These are phyloP conservation scores for Microbotryum lychnidis-dioicae DNA, from an alignment of 1,284 basidiomycete genomes.

Conservation along the genomic window DNA sequence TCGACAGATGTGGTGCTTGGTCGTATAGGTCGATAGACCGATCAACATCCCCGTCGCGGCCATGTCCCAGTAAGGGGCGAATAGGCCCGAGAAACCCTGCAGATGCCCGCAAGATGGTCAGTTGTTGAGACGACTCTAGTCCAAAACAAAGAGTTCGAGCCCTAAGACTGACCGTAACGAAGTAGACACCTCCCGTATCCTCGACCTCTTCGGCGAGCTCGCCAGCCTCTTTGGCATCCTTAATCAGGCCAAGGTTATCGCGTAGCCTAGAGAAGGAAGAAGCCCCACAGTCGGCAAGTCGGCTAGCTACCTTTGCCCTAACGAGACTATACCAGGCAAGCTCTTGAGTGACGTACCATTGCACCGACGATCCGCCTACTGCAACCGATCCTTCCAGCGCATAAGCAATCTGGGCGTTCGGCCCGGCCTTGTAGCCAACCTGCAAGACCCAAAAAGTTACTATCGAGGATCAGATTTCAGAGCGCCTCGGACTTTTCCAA, in stretches of 20 bases:
- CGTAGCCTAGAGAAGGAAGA: conserved; percentile 53
- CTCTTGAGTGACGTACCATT: conserved; percentile 52
- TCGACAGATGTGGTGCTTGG: conserved; percentile 67
- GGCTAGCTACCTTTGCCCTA: no score
- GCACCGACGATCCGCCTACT: conserved; percentile 89
- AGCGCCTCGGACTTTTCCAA: no score
- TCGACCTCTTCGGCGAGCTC: conserved; percentile 67
- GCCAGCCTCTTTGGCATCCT: conserved; percentile 75
- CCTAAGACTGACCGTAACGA: conserved; percentile 89
- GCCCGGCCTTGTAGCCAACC: conserved; percentile 88
- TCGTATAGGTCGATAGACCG: conserved; percentile 84
- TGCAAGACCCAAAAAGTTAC: conserved; percentile 35
- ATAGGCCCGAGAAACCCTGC: conserved; percentile 42
- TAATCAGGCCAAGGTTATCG: conserved; percentile 79
- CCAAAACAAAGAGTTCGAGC: conserved; percentile 42
- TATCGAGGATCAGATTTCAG: background rate
- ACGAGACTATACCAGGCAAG: background rate
- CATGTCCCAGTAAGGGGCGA: conserved; percentile 63
- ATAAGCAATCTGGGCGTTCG: conserved; percentile 69
- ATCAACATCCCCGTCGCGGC: conserved; percentile 74
- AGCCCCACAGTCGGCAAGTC: background rate
- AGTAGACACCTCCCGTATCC: conserved; percentile 87
- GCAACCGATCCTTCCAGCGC: conserved; percentile 92
- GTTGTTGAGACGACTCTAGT: conserved; percentile 18
- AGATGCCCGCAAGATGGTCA: conserved; percentile 28